Conservation (phyloP, 2,329 filamentous ascomycete species). For the Aspergillus uvarum region DNA sequence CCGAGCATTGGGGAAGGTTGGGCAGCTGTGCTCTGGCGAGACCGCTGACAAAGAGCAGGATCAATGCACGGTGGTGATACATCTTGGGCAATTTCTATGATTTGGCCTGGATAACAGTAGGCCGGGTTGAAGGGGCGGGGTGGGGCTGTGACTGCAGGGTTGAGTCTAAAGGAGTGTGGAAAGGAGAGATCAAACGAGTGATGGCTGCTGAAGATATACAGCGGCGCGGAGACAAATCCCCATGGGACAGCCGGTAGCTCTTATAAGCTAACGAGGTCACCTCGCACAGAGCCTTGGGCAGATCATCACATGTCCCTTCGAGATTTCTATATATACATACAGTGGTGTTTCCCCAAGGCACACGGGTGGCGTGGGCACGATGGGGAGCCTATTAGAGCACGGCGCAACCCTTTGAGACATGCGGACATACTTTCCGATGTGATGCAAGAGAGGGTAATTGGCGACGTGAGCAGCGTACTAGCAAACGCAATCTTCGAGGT, state of each 20-base stretch:
- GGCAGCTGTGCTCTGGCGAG: conserved; percentile 49
- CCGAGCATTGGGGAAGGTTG: conserved; percentile 49
- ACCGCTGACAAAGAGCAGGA: conserved; percentile 45
- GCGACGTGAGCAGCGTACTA: too few species aligned
- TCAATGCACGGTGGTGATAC: conserved; percentile 32
- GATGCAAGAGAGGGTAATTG: not conserved
- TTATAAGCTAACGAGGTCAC: not conserved
- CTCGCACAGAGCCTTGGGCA: not conserved
- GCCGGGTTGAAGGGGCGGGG: not conserved
- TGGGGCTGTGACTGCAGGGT: too few species aligned
- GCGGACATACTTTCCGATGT: not conserved
- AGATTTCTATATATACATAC: not conserved
- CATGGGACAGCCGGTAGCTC: not conserved
- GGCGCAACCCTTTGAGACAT: not conserved
- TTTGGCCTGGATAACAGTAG: not conserved
- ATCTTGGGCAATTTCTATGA: conserved; percentile 25
- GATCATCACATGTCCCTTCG: not conserved
- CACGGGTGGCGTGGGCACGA: not conserved
- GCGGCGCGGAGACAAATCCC: not conserved
- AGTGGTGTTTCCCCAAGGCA: not conserved
- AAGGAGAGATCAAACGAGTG: not conserved
- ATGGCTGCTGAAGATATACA: not conserved
- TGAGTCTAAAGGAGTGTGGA: not conserved
- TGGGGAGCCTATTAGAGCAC: not conserved
- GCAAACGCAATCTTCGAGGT: not conserved